phyloP scores from a whole-genome alignment of 164 flowering plant species.

The grape (Vitis vinifera) region ASM3070453v1 NC_081820.1:24401501-24402000 shows the following conservation, averaged over 20 bases:
- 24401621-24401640: background rate
- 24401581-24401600: slow-evolving; percentile 55
- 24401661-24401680: too few relatives aligned
- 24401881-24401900: slow-evolving; percentile 35
- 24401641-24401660: background rate
- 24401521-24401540: slow-evolving; percentile 53
- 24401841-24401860: slow-evolving; percentile 21
- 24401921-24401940: slow-evolving; percentile 24
- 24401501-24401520: slow-evolving; percentile 28
- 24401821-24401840: background rate
- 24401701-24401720: background rate
- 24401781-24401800: too few relatives aligned
- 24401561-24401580: slow-evolving; percentile 59
- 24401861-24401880: slow-evolving; percentile 28
- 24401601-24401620: slow-evolving; percentile 43
- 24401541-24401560: slow-evolving; percentile 67
- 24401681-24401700: too few relatives aligned
- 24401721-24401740: background rate
- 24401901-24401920: slow-evolving; percentile 30
- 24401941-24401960: slow-evolving; percentile 23
- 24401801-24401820: background rate
- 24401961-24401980: slow-evolving; percentile 24
- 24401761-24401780: too few relatives aligned
- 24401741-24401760: too few relatives aligned
- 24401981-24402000: slow-evolving; percentile 25